A percentile compares a stretch with the other conserved stretches of the same genome.
These are phyloP conservation scores for Metschnikowia colocasiae DNA, from an alignment of 805 yeast genomes.

Conservation along the genomic window DNA sequence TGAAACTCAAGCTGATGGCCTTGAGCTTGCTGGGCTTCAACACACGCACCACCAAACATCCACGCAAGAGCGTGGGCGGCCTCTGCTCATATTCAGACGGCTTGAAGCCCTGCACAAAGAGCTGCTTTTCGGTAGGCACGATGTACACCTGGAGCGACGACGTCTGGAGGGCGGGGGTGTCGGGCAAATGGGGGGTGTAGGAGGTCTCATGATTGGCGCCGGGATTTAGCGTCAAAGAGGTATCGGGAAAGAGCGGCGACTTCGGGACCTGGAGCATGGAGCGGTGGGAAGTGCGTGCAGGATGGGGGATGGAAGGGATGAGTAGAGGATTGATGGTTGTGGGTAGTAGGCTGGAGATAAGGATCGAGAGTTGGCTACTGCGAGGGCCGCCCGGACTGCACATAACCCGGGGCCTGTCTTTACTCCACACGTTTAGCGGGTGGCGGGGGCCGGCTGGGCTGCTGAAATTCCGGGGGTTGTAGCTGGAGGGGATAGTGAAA, in stretches of 20 bases:
- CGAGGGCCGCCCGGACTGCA: too few relatives aligned
- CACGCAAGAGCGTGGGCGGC: constrained; percentile 79
- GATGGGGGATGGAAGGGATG: too few relatives aligned
- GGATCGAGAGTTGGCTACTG: too few relatives aligned
- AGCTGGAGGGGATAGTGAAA: too few relatives aligned
- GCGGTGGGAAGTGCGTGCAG: background rate
- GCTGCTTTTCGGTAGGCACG: constrained; percentile 72
- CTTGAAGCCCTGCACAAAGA: constrained; percentile 81
- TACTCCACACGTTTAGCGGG: too few relatives aligned
- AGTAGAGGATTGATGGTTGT: too few relatives aligned
- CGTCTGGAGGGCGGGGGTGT: constrained; percentile 56
- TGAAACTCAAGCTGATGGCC: constrained; percentile 54
- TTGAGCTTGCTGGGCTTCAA: constrained; percentile 71
- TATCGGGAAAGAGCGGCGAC: constrained; percentile 27
- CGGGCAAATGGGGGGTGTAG: constrained; percentile 44
- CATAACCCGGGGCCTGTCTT: too few relatives aligned
- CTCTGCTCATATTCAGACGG: constrained; percentile 56
- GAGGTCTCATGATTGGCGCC: constrained; percentile 9
- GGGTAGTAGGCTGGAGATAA: too few relatives aligned
- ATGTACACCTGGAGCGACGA: constrained; percentile 68
- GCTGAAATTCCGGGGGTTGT: too few relatives aligned
- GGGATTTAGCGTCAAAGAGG: constrained; percentile 16
- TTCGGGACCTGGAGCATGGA: background rate
- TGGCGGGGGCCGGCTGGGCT: too few relatives aligned
- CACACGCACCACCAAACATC: constrained; percentile 67